Conservation (phyloP, 1,284 basidiomycete genomes). For the Marasmius fiardii region DNA sequence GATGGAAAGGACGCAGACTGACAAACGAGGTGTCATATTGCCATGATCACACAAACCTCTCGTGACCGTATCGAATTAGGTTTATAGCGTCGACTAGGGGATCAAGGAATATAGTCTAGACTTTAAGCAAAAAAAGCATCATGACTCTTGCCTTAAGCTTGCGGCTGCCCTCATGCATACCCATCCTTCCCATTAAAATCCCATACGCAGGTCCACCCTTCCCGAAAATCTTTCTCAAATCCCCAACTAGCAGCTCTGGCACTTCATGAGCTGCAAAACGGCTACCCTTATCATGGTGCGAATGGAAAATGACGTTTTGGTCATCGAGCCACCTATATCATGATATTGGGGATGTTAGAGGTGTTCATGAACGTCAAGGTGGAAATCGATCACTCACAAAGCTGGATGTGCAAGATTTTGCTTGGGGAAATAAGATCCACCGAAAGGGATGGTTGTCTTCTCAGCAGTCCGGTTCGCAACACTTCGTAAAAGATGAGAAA, state of each 20-base stretch:
- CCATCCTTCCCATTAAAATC: slow-evolving; percentile 3
- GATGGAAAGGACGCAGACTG: too few species aligned
- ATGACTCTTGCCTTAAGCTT: too few species aligned
- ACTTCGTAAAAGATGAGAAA: slow-evolving; percentile 39
- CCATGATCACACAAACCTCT: too few species aligned
- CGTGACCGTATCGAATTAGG: too few species aligned
- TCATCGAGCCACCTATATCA: neutral
- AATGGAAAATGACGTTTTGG: slow-evolving; percentile 6
- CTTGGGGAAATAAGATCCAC: slow-evolving; percentile 29
- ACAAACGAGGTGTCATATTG: too few species aligned
- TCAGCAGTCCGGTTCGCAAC: neutral
- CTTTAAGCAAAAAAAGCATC: too few species aligned
- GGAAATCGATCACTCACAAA: neutral
- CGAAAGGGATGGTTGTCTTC: slow-evolving; percentile 23
- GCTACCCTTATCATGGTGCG: slow-evolving; percentile 5
- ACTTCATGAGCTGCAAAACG: slow-evolving; percentile 12
- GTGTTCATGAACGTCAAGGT: too few species aligned
- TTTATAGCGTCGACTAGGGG: too few species aligned
- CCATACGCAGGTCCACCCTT: slow-evolving; percentile 9
- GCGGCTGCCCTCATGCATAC: too few species aligned
- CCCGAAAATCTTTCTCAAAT: slow-evolving; percentile 9
- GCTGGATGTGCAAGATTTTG: slow-evolving; percentile 14
- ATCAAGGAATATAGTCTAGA: too few species aligned
- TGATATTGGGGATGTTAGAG: too few species aligned
- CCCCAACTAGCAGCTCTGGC: slow-evolving; percentile 7